Conservation (phyloP, 2,329 filamentous ascomycete genomes). For the Colletotrichum euphorbiae region DNA sequence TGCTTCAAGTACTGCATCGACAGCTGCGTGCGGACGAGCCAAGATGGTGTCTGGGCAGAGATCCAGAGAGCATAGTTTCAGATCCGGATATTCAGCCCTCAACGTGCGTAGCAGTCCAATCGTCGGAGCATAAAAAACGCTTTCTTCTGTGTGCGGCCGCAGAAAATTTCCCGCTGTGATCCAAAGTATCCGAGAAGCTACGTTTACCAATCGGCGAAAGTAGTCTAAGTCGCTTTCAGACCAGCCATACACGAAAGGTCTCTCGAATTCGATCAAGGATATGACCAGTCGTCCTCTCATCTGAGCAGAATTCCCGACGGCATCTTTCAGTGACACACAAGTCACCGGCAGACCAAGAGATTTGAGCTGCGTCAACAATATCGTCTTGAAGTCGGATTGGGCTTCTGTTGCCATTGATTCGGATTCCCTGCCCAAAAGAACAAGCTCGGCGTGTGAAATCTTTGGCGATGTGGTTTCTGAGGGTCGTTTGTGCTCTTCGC, state of each 20-base stretch:
- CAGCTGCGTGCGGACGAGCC: too few species aligned
- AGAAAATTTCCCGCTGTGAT: slow-evolving; percentile 44
- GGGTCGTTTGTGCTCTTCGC: too few species aligned
- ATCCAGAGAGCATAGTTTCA: neutral
- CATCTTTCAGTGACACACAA: slow-evolving; percentile 35
- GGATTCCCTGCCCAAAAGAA: too few species aligned
- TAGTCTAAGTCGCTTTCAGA: slow-evolving; percentile 44
- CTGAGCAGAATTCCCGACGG: slow-evolving; percentile 24
- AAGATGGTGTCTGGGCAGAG: too few species aligned
- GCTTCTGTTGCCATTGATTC: too few species aligned
- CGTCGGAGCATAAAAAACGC: neutral
- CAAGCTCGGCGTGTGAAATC: too few species aligned
- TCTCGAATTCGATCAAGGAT: slow-evolving; percentile 46
- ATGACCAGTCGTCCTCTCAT: slow-evolving; percentile 43
- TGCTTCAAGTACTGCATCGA: too few species aligned
- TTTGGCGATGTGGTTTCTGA: too few species aligned
- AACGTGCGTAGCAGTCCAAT: slow-evolving; percentile 2
- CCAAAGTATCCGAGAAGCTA: slow-evolving; percentile 46
- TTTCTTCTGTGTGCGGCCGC: slow-evolving; percentile 6
- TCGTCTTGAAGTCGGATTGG: too few species aligned
- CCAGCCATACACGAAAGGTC: slow-evolving; percentile 45
- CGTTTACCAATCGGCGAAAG: slow-evolving; percentile 44
- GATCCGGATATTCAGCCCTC: neutral
- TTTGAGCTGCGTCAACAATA: too few species aligned
- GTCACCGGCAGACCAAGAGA: slow-evolving; percentile 40